phyloP scores from a whole-genome alignment of 768 basidiomycete genomes.

The Pleurotus sapidus region DNA sequence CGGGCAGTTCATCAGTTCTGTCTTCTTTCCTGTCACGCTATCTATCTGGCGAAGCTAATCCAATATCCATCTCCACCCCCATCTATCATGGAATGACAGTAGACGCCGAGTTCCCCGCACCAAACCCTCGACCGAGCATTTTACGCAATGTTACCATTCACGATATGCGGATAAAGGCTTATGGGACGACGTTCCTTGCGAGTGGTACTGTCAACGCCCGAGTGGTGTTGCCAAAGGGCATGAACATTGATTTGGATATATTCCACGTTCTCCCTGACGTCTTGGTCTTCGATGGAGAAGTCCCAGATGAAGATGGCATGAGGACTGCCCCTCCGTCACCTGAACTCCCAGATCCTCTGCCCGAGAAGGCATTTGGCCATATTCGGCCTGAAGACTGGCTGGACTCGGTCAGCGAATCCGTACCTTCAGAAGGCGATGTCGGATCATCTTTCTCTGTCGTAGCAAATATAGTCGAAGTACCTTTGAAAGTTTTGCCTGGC shows the following conservation, averaged over 20 bases:
- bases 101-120: conserved; percentile 61
- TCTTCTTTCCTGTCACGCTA: conserved; percentile 65
- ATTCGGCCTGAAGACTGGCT: conserved; percentile 75
- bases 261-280: conserved; percentile 71
- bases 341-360: conserved; percentile 64
- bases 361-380: conserved; percentile 71
- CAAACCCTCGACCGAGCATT: conserved; percentile 59
- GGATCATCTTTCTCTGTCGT: conserved; percentile 57
- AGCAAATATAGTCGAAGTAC: conserved; percentile 70
- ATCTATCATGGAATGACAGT: conserved; percentile 48
- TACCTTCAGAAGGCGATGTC: conserved; percentile 40
- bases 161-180: conserved; percentile 59
- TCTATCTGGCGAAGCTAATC: conserved; percentile 53
- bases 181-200: conserved; percentile 49
- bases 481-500: conserved; percentile 75
- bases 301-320: conserved; percentile 29
- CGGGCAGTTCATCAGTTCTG: conserved; percentile 36
- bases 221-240: conserved; percentile 66
- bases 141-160: conserved; percentile 71
- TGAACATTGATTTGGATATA: conserved; percentile 64
- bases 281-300: conserved; percentile 73
- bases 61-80: conserved; percentile 56
- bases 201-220: conserved; percentile 67
- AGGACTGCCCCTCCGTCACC: conserved; percentile 33
- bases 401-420: conserved; percentile 34